These are phyloP conservation scores for Phlyctochytrium bullatum DNA, from an alignment of 192 early-diverging fungal genomes.

Conservation along the genomic window DNA sequence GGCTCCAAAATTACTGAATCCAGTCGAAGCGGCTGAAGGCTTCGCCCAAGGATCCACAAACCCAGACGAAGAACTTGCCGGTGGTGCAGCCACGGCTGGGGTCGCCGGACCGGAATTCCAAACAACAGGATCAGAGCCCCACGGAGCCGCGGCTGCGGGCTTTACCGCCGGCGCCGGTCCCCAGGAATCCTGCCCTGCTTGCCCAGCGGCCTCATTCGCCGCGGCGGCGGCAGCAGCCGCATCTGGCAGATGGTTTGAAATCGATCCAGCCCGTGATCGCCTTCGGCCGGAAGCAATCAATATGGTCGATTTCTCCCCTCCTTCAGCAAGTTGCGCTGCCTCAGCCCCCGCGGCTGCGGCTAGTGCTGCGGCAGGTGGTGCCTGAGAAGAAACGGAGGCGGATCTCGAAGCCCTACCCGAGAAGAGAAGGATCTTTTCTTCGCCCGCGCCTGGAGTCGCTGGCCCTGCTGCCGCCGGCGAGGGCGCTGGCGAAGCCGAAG, in stretches of 20 bases:
- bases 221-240: slow-evolving; percentile 13
- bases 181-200: slow-evolving; percentile 9
- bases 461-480: slow-evolving; percentile 8
- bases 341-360: neutral
- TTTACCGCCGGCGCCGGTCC: slow-evolving; percentile 11
- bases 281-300: slow-evolving; percentile 47
- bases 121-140: slow-evolving; percentile 45
- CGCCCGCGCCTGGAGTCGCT: slow-evolving; percentile 3
- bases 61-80: slow-evolving; percentile 24
- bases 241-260: slow-evolving; percentile 5
- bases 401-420: slow-evolving; percentile 34
- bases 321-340: neutral
- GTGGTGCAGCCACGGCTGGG: slow-evolving; percentile 36
- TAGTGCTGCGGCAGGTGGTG: neutral
- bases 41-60: slow-evolving; percentile 45
- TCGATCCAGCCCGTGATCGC: slow-evolving; percentile 19
- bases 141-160: slow-evolving; percentile 15
- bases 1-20: neutral
- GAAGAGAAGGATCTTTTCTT: slow-evolving; percentile 36
- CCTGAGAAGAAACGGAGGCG: slow-evolving; percentile 12
- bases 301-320: slow-evolving; percentile 21
- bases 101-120: slow-evolving; percentile 50
- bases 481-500: slow-evolving; percentile 18
- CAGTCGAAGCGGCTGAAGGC: neutral
- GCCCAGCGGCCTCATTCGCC: neutral